phyloP scores from a whole-genome alignment of 257 asterid species.

The Catharanthus roseus region DNA sequence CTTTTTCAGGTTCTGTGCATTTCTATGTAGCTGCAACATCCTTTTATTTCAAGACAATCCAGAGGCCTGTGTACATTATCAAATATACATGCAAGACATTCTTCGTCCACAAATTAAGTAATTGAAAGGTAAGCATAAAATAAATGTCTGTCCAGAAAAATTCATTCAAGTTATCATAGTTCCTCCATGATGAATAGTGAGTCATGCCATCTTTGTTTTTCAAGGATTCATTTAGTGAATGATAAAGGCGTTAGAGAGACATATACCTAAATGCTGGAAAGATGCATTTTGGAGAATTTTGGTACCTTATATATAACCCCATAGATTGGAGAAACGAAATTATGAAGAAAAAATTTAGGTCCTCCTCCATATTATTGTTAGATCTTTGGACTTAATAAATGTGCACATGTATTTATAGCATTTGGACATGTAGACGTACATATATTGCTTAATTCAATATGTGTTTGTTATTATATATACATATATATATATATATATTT shows the following conservation, averaged over 20 bases:
- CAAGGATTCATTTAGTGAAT: constrained; percentile 76
- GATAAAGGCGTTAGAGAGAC: constrained; percentile 32
- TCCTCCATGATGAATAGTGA: constrained; percentile 94
- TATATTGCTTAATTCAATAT: too few species aligned
- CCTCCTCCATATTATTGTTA: constrained; percentile 78
- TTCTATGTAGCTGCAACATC: too few species aligned
- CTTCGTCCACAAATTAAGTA: neutral
- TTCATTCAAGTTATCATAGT: constrained; percentile 92
- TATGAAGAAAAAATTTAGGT: constrained; percentile 65
- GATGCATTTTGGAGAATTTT: constrained; percentile 14
- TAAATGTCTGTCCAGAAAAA: constrained; percentile 66
- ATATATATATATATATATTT: too few species aligned
- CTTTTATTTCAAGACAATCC: constrained; percentile 75
- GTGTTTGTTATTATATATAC: too few species aligned
- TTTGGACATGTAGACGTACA: too few species aligned
- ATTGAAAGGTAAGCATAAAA: neutral
- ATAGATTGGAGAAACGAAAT: constrained; percentile 73
- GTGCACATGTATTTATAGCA: too few species aligned
- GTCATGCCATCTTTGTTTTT: constrained; percentile 76
- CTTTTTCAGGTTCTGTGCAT: too few species aligned
- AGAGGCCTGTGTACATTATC: constrained; percentile 59
- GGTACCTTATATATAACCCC: constrained; percentile 64
- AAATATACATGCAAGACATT: constrained; percentile 21
- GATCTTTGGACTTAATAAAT: too few species aligned
- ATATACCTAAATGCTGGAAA: constrained; percentile 3